Evolutionary conservation across 345 rosid genomes (phyloP).

Genomic region (Rhodamnia argentea): DNA sequence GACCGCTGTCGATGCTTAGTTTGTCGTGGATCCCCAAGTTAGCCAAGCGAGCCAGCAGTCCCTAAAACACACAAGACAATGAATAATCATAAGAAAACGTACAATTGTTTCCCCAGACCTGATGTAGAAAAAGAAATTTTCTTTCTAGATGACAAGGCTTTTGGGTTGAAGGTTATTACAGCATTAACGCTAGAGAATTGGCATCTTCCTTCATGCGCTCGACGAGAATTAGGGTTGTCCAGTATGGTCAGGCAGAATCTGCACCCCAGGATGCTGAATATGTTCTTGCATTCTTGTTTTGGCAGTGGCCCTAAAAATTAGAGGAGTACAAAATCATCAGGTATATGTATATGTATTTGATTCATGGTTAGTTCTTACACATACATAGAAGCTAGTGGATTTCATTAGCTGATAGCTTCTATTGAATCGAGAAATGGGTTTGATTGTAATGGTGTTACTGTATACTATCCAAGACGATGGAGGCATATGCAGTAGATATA

Average conservation of each 20-base stretch:
- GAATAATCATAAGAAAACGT: background rate
- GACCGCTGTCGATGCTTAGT: constrained; percentile 29
- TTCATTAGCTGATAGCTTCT: background rate
- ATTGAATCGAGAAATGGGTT: too few species aligned
- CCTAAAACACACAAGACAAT: constrained; percentile 19
- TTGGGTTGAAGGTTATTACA: constrained; percentile 9
- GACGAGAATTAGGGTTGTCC: constrained; percentile 48
- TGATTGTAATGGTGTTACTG: background rate
- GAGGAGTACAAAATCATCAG: background rate
- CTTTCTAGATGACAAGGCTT: background rate
- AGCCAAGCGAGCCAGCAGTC: constrained; percentile 39
- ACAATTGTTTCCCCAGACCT: background rate
- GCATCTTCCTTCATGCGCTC: constrained; percentile 77
- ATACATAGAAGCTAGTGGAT: background rate
- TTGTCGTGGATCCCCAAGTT: constrained; percentile 58
- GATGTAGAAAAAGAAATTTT: background rate
- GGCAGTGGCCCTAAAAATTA: constrained; percentile 61
- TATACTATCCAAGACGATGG: background rate
- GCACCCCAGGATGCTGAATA: constrained; percentile 71
- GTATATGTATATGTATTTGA: too few species aligned
- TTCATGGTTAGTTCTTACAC: background rate
- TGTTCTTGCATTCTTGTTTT: constrained; percentile 73
- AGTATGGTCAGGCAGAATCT: constrained; percentile 57
- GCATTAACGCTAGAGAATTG: constrained; percentile 29
- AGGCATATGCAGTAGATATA: background rate